A percentile compares a stretch with the other conserved stretches of the same genome.
phyloP scores from a whole-genome alignment of 441 rosid genomes.

The Bruguiera hainesii region DNA sequence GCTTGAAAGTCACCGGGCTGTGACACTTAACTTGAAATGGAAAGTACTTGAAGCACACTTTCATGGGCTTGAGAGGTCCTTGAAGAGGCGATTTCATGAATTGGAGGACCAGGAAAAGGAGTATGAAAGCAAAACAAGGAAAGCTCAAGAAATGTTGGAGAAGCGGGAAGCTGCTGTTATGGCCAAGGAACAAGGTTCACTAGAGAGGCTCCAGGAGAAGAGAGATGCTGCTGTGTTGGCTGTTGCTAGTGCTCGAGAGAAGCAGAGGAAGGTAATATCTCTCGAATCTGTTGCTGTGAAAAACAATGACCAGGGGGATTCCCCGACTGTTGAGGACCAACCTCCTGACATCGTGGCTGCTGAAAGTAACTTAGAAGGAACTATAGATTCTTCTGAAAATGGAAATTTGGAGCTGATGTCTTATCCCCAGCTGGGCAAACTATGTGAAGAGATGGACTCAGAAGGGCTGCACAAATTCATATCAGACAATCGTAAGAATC shows the following conservation, averaged over 20 bases:
- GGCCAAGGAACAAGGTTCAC: slow-evolving; percentile 70
- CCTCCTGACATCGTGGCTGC: slow-evolving; percentile 39
- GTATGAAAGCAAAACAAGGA: slow-evolving; percentile 63
- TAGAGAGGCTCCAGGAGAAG: slow-evolving; percentile 80
- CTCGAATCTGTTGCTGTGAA: slow-evolving; percentile 36
- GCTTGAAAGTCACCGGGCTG: slow-evolving; percentile 86
- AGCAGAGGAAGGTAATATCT: slow-evolving; percentile 44
- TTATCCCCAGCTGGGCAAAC: slow-evolving; percentile 67
- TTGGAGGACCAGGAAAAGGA: slow-evolving; percentile 91
- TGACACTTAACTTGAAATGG: slow-evolving; percentile 91
- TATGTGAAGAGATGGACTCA: slow-evolving; percentile 83
- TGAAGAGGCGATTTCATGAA: slow-evolving; percentile 96
- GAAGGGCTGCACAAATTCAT: slow-evolving; percentile 88
- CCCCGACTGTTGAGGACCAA: slow-evolving; percentile 34
- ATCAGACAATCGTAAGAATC: slow-evolving; percentile 96
- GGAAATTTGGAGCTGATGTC: slow-evolving; percentile 53
- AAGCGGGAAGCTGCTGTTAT: slow-evolving; percentile 69
- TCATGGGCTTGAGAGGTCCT: slow-evolving; percentile 93
- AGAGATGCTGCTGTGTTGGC: slow-evolving; percentile 78
- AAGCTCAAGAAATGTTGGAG: slow-evolving; percentile 68
- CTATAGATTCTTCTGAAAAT: slow-evolving; percentile 43
- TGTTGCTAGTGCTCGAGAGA: slow-evolving; percentile 58
- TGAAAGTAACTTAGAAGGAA: slow-evolving; percentile 48
- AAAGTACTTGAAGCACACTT: slow-evolving; percentile 95
- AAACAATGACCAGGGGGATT: slow-evolving; percentile 39